Evolutionary conservation across 345 rosid genomes (phyloP), one percentile per base, ranked within the genome.

Genomic region (Corchorus olitorius): DNA sequence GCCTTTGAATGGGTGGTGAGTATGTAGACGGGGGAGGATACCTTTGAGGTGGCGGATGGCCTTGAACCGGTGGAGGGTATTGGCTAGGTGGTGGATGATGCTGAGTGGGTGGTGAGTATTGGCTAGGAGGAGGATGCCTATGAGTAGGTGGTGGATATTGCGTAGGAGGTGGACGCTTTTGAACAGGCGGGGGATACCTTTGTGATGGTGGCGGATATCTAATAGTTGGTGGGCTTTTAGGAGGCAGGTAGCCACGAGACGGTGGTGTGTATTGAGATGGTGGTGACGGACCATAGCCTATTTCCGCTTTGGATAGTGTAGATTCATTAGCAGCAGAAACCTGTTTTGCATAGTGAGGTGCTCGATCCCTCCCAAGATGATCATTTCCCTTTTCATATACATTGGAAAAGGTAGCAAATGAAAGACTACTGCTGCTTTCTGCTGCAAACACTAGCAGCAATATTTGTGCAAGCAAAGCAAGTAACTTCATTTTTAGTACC

Each of bases 131-230:
- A n/a, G n/a, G n/a, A n/a, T n/a, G n/a, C n/a, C n/a, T n/a, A n/a
- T n/a, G n/a, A n/a, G 27, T 27, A 27, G 27, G 1, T 33, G 74
- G 27, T n/a, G n/a, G n/a, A n/a, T n/a, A n/a, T n/a, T n/a, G n/a
- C n/a, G 20, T 39, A 5, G 72, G 72, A 1, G 78, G 78, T 4
- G 70, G 56, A 33, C 66, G 73, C 19, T 59, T 3, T 33, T 14
- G 71, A 41, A 10, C 12, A 10, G 71, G 72, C 9, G 82, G 81
- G 0, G 73, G 79, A 54, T 74, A 22, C 0, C n/a, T 15, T 1
- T 14, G 64, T n/a, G 65, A n/a, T 22, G 83, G 80, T 58, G 84
- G 81, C 1, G 65, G 45, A 4, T 61, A 16, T 2, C 43, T 4
- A 1, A 37, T 68, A 37, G 20, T 4, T 7, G 34, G 73, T 15